Percentiles rank a stretch among this genome's conserved stretches.
These are phyloP conservation scores for Zygoascus flipseniorum DNA, from an alignment of 805 yeast species.

Conservation along the genomic window DNA sequence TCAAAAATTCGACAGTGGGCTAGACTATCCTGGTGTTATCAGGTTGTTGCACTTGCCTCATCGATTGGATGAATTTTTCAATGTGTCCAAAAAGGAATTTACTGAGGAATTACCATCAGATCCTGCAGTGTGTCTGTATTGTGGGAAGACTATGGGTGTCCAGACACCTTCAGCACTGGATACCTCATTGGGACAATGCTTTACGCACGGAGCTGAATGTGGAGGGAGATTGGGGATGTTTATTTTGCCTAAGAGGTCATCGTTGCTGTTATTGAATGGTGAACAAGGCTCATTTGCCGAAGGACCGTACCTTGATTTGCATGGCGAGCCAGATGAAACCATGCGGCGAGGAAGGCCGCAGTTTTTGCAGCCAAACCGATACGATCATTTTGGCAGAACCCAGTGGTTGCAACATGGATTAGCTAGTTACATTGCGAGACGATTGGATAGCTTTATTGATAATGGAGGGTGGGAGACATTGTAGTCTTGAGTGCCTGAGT, in stretches of 20 bases:
- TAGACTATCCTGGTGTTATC: constrained; percentile 62
- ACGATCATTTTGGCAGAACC: constrained; percentile 54
- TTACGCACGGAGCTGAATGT: constrained; percentile 52
- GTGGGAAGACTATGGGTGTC: constrained; percentile 61
- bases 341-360: constrained; percentile 62
- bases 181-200: constrained; percentile 72
- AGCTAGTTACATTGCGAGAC: constrained; percentile 68
- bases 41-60: constrained; percentile 56
- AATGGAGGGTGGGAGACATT: constrained; percentile 95
- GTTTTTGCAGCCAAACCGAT: constrained; percentile 50
- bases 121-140: constrained; percentile 80
- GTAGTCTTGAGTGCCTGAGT: constrained; percentile 25
- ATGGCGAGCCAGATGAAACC: constrained; percentile 78
- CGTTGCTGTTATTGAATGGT: constrained; percentile 54
- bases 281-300: constrained; percentile 77
- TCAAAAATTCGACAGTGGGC: constrained; percentile 1
- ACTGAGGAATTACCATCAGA: constrained; percentile 35
- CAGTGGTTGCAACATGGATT: constrained; percentile 76
- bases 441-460: constrained; percentile 69
- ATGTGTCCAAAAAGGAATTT: neutral
- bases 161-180: constrained; percentile 33
- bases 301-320: constrained; percentile 77
- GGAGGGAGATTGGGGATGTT: constrained; percentile 62
- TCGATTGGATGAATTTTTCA: constrained; percentile 57
- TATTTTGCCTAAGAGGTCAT: constrained; percentile 59